Evolutionary conservation across 2,329 filamentous ascomycete species (phyloP).

Genomic region (Aspergillus fijiensis): DNA sequence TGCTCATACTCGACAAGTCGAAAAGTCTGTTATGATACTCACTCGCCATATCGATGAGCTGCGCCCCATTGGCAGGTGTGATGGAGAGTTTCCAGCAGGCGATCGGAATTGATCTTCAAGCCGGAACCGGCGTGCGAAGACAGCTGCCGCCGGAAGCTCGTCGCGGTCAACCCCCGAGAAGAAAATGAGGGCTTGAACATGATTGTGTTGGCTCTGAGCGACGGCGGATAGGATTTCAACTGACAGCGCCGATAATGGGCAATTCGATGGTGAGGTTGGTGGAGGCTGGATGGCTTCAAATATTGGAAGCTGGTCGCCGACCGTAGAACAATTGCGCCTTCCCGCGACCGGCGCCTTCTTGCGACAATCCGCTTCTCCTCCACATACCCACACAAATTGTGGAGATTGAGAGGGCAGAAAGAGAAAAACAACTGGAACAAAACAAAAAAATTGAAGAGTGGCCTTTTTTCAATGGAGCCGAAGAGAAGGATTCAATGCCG

Average conservation of each 20-base stretch:
- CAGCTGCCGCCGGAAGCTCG: not conserved
- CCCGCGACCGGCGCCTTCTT: not conserved
- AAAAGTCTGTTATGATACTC: slow-evolving; percentile 1
- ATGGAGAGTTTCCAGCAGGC: slow-evolving; percentile 33
- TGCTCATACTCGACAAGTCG: too few relatives aligned
- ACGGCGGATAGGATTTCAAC: not conserved
- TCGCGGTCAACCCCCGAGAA: not conserved
- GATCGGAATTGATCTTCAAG: slow-evolving; percentile 28
- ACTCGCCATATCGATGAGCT: slow-evolving; percentile 31
- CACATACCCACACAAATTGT: too few relatives aligned
- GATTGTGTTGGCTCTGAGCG: not conserved
- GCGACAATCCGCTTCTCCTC: not conserved
- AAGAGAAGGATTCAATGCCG: too few relatives aligned
- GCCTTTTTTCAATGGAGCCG: not conserved
- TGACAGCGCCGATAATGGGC: not conserved
- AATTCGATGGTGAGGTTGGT: too few relatives aligned
- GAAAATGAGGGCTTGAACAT: not conserved
- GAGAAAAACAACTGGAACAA: too few relatives aligned
- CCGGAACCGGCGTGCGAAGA: slow-evolving; percentile 16
- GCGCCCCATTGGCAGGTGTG: slow-evolving; percentile 35
- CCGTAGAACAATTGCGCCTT: not conserved
- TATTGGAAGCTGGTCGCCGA: not conserved
- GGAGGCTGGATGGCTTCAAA: not conserved
- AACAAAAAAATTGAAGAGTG: not conserved
- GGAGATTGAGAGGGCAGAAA: not conserved